Conservation (phyloP, 305 asterid species). For the Fraxinus nigra region DNA sequence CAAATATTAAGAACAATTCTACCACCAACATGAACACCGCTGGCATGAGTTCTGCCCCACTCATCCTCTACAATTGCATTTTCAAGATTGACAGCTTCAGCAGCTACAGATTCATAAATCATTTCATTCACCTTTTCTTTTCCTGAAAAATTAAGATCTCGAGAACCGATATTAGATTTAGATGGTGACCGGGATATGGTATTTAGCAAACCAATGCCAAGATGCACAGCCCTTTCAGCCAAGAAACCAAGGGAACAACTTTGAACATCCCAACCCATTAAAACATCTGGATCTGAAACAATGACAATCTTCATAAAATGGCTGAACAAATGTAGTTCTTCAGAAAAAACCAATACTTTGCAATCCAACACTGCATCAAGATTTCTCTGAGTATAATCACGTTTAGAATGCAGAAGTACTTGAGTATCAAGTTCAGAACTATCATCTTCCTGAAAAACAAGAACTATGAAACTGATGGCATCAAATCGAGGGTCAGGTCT, state of each 20-base stretch:
- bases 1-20: conserved; percentile 92
- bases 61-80: conserved; percentile 83
- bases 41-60: conserved; percentile 99
- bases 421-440: conserved; percentile 40
- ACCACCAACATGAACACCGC: conserved; percentile 96
- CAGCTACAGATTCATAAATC: conserved; percentile 38
- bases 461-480: conserved; percentile 70
- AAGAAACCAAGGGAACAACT: conserved; percentile 92
- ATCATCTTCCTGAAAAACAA: conserved; percentile 82
- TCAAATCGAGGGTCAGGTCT: conserved; percentile 97
- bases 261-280: conserved; percentile 99
- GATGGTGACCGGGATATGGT: conserved; percentile 77
- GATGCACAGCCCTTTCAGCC: conserved; percentile 94
- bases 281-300: conserved; percentile 72
- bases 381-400: conserved; percentile 38
- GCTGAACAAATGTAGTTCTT: conserved; percentile 57
- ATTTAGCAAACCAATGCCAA: conserved; percentile 79
- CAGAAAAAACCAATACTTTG: conserved; percentile 49
- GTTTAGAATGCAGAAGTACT: conserved; percentile 59
- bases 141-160: conserved; percentile 35
- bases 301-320: conserved; percentile 59
- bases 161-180: conserved; percentile 37
- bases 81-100: conserved; percentile 47
- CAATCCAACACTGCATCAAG: conserved; percentile 68
- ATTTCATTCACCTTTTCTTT: conserved; percentile 40